Base-by-base conservation (phyloP, 2,329 filamentous ascomycete genomes). In the Rhytidhysteron rufulum region DNA sequence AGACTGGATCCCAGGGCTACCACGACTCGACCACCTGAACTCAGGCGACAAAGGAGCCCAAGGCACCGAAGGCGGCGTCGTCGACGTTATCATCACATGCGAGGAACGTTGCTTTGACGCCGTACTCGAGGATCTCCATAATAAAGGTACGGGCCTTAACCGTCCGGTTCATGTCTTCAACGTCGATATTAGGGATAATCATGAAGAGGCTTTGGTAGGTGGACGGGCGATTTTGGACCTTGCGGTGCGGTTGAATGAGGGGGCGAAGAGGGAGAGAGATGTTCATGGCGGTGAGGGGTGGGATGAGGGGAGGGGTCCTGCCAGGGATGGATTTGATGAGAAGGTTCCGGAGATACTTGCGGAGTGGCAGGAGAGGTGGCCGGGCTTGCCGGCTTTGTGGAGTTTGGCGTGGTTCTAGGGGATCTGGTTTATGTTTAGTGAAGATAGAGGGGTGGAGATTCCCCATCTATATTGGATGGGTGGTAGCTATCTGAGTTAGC, bases 71-170 rank as follows among this genome's bases (percentile, higher is more conserved):
- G 86, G 84, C 6, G 93, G 93, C 5, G 76, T 95, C 4, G 90
- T 95, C 0, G 93, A 98, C 61, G 74, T 97, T 5, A 90, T 98
- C 43, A 90, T 98, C 52, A 98, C 93, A 1, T 98, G 93, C 60
- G 93, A 98, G 66, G 93, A 98, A 69, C 78, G 93, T 45, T 98
- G 93, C 63, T 98, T 94, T 88, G 93, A 98, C 67, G 90, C 93
- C 4, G 93, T 98, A 24, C 79, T 98, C 9, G 93, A 98, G 56
- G 91, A 98, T 63, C 73, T 98, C 38, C 80, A 95, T 47, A 86
- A 82, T 55, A 80, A 94, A 47, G 93, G 91, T 6, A 82, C 85
- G 0, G 85, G 87, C 3, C 73, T 98, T 42, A 98, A 98, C 65
- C 76, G 88, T 2, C 90, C 93, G 0, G 93, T 98, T 1, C 93